A percentile compares a stretch with the other conserved stretches of the same genome.
These are phyloP conservation scores for Boletus barrowsii DNA, from an alignment of 768 basidiomycete species.

Conservation along the genomic window DNA sequence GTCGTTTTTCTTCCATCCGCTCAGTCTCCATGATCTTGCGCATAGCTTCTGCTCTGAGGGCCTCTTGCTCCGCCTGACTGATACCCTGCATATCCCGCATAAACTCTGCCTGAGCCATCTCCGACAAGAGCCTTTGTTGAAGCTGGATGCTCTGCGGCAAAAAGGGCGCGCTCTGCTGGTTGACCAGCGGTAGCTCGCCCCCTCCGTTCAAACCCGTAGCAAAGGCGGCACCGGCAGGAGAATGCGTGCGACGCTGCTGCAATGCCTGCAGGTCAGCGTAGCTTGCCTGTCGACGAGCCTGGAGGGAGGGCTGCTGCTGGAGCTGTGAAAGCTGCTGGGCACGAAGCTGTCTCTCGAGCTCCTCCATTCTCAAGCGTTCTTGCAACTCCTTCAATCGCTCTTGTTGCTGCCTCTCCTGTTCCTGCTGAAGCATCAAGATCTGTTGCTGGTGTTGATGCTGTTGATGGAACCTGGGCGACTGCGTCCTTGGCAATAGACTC, in stretches of 20 bases:
- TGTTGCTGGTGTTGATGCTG: conserved; percentile 75
- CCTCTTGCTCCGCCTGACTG: conserved; percentile 63
- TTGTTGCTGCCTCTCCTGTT: conserved; percentile 60
- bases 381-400: conserved; percentile 57
- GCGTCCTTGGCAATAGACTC: conserved; percentile 48
- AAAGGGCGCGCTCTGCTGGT: conserved; percentile 54
- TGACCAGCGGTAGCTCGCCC: conserved; percentile 35
- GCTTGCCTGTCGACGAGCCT: conserved; percentile 39
- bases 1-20: conserved; percentile 79
- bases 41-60: conserved; percentile 73
- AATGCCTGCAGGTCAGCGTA: conserved; percentile 48
- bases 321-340: conserved; percentile 50
- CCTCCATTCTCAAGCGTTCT: conserved; percentile 62
- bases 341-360: conserved; percentile 60
- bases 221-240: conserved; percentile 39
- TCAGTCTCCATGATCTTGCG: conserved; percentile 91
- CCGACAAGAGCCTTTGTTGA: conserved; percentile 74
- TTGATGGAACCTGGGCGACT: conserved; percentile 77
- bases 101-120: conserved; percentile 70
- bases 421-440: conserved; percentile 62
- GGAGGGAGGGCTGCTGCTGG: conserved; percentile 39
- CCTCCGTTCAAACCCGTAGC: conserved; percentile 11
- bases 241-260: conserved; percentile 52
- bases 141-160: conserved; percentile 64
- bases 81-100: conserved; percentile 61